Evolutionary conservation across 2,329 filamentous ascomycete species (phyloP), one percentile per base, ranked within the genome.

Genomic region (Metarhizium sp.): DNA sequence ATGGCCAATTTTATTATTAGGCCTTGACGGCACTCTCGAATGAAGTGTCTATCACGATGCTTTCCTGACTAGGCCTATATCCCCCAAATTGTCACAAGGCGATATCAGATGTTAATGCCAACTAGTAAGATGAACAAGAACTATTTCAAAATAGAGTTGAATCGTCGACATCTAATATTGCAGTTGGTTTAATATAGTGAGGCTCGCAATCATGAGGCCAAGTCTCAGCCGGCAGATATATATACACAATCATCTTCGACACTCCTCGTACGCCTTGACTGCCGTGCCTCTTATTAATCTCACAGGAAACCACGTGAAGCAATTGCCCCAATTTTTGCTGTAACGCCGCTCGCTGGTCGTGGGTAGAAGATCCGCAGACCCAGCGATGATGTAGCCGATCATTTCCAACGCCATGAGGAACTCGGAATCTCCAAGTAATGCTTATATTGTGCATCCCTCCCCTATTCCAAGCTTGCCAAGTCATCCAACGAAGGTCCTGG

Each of bases 391-490:
- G 42, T 16, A 45, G 42, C 42, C n/a, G 18, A 6, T 45, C 6
- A 6, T 20, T 48, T 14, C 18, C 45, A 30, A 48, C 45, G 25
- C 45, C 45, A 48, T 30, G 25, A 11, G n/a, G 25, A 16, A 20
- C 45, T 48, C 25, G 45, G 45, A n/a, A 48, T 29, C 20, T 10
- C 45, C 45, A 11, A 48, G 45, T 48, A 6, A 30, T 16, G 10
- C n/a, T 29, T 30, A 48, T 30, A 30, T 6, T 14, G 7, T 14
- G 20, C 40, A 52, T 32, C 4, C 25, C 34, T 14, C n/a, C 8
- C 47, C 61, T 72, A 88, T 74, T 92, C 87, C 71, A 90, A 66
- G 60, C 84, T 82, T 16, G 87, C 81, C 61, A 87, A 78, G 65
- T 87, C 84, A 57, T 84, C 76, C 64, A 92, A 64, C 62, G 81